Conservation (phyloP, 2,329 filamentous ascomycete species). For the Beauveria australis region DNA sequence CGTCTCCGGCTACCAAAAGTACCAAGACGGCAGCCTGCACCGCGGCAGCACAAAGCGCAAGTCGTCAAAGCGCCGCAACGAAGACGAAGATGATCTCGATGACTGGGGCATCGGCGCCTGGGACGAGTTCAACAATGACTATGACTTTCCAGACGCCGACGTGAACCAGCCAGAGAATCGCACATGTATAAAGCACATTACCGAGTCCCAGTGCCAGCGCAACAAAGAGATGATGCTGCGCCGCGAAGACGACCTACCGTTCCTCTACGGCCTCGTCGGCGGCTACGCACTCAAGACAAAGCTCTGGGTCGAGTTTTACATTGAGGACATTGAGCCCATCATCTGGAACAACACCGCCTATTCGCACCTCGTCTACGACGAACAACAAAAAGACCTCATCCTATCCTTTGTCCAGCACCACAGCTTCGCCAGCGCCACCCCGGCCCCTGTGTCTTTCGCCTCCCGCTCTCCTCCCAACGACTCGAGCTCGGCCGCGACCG, state of each 20-base stretch:
- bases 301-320: slow-evolving; percentile 32
- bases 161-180: slow-evolving; percentile 11
- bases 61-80: slow-evolving; percentile 10
- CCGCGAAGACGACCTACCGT: slow-evolving; percentile 30
- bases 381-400: slow-evolving; percentile 38
- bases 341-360: slow-evolving; percentile 38
- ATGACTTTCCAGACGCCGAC: background rate
- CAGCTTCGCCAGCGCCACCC: slow-evolving; percentile 14
- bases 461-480: slow-evolving; percentile 14
- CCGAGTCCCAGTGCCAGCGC: slow-evolving; percentile 24
- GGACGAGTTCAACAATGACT: slow-evolving; percentile 3
- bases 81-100: slow-evolving; percentile 5
- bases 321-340: slow-evolving; percentile 34
- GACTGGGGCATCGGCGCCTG: slow-evolving; percentile 10
- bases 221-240: slow-evolving; percentile 33
- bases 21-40: slow-evolving; percentile 19
- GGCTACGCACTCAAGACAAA: slow-evolving; percentile 40
- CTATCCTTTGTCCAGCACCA: slow-evolving; percentile 41
- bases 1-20: slow-evolving; percentile 33
- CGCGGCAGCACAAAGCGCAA: slow-evolving; percentile 24
- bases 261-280: slow-evolving; percentile 31
- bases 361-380: slow-evolving; percentile 37
- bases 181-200: slow-evolving; percentile 19
- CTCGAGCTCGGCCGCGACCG: slow-evolving; percentile 23
- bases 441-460: background rate